A percentile compares a stretch with the other conserved stretches of the same genome.
Conservation (phyloP, 371 early-diverging fungal species). For the Rhizomucor pusillus region DNA sequence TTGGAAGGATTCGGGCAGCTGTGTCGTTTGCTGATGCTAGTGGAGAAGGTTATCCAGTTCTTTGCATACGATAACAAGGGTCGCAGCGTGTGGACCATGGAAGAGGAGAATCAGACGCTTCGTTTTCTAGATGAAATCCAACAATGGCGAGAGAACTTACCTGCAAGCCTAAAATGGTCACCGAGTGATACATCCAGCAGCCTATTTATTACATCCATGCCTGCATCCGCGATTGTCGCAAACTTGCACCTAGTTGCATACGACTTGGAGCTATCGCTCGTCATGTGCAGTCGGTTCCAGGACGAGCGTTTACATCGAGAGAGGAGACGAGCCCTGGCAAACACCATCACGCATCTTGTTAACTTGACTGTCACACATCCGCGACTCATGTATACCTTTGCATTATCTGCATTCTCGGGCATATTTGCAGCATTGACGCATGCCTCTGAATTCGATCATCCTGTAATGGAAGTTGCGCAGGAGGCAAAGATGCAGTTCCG, state of each 20-base stretch:
- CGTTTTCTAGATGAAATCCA: slow-evolving; percentile 30
- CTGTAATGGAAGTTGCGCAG: slow-evolving; percentile 24
- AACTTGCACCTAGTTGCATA: slow-evolving; percentile 37
- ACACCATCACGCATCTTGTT: slow-evolving; percentile 41
- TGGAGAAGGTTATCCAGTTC: slow-evolving; percentile 38
- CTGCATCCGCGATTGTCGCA: slow-evolving; percentile 27
- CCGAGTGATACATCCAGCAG: slow-evolving; percentile 5
- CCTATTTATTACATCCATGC: slow-evolving; percentile 12
- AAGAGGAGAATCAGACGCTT: slow-evolving; percentile 35
- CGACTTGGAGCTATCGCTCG: slow-evolving; percentile 39
- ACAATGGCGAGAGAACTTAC: slow-evolving; percentile 37
- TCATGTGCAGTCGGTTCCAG: slow-evolving; percentile 43
- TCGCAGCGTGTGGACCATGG: slow-evolving; percentile 29
- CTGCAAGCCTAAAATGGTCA: slow-evolving; percentile 30
- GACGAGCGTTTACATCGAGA: slow-evolving; percentile 35
- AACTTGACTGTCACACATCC: slow-evolving; percentile 32
- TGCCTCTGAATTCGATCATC: slow-evolving; percentile 38
- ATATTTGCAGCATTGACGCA: slow-evolving; percentile 46
- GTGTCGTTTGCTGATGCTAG: slow-evolving; percentile 37
- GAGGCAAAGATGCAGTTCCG: slow-evolving; percentile 40
- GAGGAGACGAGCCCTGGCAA: slow-evolving; percentile 33
- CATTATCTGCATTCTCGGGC: slow-evolving; percentile 35
- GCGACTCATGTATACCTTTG: slow-evolving; percentile 36
- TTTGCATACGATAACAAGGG: slow-evolving; percentile 33
- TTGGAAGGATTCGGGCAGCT: slow-evolving; percentile 31